Base-by-base conservation (phyloP, 2,329 filamentous ascomycete species). In the Hymenoscyphus fraxineus region DNA sequence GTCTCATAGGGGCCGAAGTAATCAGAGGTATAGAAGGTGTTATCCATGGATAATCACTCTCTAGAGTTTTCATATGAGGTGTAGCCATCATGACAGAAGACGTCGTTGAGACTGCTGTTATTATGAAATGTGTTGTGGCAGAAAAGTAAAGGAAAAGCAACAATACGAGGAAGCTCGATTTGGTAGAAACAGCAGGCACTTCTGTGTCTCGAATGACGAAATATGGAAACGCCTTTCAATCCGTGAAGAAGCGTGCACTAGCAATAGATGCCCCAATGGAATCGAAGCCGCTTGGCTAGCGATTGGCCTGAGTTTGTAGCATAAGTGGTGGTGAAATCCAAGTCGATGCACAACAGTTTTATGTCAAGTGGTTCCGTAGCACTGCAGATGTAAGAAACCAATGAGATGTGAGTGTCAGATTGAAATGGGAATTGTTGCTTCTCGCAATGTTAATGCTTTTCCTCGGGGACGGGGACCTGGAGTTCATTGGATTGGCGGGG, bases 1-100 rank as follows among this genome's bases (percentile, higher is more conserved):
- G 75, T 6, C 86, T 87, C 2, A 76, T 70, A 51, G 79, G 73
- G 5, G 80, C 81, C 85, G 47, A 61, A 19, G 38, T 31, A 31
- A 61, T 57, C 0, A 61, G 51, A 47, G 60, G 51, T 6, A 31
- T 31, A 13, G 22, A 9, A 15, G 57, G 38, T 16, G 58, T 40
- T 32, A 13, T 60, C 60, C 60, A 61, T 13, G 51, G 51, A 19
- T 61, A 61, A 22, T 61, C 59, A 5, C 2, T 16, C 6, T 10
- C 9, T 5, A 60, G 44, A 3, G 40, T 38, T 60, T 51, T 6
- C 31, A 16, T 10, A 13, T 60, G 41, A n/a, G 41, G 3, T 51
- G 44, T 7, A 22, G 44, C n/a, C 44, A 51, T 51, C n/a, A 10
- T 51, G 44, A 12, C 10, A 51, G 16, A 19, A 19, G 19, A 10